These are phyloP conservation scores for Diplogelasinospora grovesii DNA, from an alignment of 495 filamentous ascomycete genomes.

Conservation along the genomic window DNA sequence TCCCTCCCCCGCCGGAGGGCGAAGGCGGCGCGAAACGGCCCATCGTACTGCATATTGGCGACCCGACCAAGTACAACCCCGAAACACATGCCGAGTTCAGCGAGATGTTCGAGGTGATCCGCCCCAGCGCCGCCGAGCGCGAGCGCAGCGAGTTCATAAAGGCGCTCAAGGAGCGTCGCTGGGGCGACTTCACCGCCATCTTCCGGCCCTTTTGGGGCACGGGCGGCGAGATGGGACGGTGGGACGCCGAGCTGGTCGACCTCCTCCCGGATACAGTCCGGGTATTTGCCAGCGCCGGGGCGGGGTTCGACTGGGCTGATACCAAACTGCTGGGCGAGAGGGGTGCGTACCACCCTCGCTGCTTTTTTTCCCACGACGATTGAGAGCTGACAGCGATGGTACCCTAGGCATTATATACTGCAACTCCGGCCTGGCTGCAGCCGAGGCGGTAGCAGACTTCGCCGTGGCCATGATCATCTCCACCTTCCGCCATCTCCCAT, in stretches of 20 bases:
- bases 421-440: constrained; percentile 61
- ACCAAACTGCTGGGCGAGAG: constrained; percentile 57
- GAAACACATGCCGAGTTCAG: constrained; percentile 50
- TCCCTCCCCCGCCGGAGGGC: neutral
- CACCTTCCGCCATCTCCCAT: constrained; percentile 57
- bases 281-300: constrained; percentile 66
- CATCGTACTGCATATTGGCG: constrained; percentile 61
- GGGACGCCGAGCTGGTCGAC: constrained; percentile 64
- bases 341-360: constrained; percentile 40
- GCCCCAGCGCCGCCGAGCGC: constrained; percentile 44
- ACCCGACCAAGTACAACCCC: constrained; percentile 61
- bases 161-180: constrained; percentile 55
- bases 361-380: neutral
- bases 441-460: constrained; percentile 62
- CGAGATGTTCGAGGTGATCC: constrained; percentile 51
- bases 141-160: constrained; percentile 52
- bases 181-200: constrained; percentile 67
- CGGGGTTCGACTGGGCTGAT: constrained; percentile 75
- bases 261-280: constrained; percentile 58
- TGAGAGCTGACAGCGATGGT: neutral
- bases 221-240: constrained; percentile 70
- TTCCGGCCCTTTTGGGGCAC: constrained; percentile 76
- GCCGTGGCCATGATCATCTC: constrained; percentile 57
- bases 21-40: constrained; percentile 11
- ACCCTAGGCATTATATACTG: constrained; percentile 59